phyloP scores from a whole-genome alignment of 345 rosid genomes.

The Pistacia atlantica region DNA sequence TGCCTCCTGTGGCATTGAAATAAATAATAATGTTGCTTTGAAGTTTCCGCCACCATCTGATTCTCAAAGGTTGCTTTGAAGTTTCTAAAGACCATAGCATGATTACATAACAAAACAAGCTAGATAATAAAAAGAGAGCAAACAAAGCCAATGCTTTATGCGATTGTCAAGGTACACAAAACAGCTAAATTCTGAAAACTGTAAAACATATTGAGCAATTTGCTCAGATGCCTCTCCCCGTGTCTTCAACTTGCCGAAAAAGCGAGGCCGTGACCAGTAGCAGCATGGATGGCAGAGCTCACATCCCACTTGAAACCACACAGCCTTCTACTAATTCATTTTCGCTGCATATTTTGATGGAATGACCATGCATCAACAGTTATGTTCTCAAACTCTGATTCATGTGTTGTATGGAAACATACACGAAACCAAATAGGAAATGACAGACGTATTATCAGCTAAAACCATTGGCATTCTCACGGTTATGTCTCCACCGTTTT shows the following conservation, averaged over 20 bases:
- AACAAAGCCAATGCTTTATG: too few species aligned
- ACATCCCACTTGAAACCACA: background rate
- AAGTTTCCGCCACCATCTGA: too few species aligned
- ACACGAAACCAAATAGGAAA: background rate
- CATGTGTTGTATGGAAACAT: background rate
- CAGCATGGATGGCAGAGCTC: background rate
- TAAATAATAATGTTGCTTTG: too few species aligned
- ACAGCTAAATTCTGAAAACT: background rate
- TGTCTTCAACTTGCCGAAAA: too few species aligned
- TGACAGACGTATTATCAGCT: constrained; percentile 11
- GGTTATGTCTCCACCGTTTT: constrained; percentile 24
- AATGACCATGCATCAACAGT: background rate
- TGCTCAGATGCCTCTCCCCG: too few species aligned
- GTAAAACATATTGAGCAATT: too few species aligned
- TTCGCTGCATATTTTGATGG: background rate
- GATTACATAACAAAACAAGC: too few species aligned
- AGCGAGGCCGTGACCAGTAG: background rate
- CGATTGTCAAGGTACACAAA: background rate
- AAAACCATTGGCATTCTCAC: constrained; percentile 20
- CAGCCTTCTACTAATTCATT: background rate
- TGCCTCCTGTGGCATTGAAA: too few species aligned
- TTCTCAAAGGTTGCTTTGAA: too few species aligned
- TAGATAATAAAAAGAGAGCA: too few species aligned
- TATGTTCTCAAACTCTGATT: background rate
- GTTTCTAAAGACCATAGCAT: too few species aligned